Evolutionary conservation across 306 rosid genomes (phyloP).

Genomic region (Hippophae rhamnoides): DNA sequence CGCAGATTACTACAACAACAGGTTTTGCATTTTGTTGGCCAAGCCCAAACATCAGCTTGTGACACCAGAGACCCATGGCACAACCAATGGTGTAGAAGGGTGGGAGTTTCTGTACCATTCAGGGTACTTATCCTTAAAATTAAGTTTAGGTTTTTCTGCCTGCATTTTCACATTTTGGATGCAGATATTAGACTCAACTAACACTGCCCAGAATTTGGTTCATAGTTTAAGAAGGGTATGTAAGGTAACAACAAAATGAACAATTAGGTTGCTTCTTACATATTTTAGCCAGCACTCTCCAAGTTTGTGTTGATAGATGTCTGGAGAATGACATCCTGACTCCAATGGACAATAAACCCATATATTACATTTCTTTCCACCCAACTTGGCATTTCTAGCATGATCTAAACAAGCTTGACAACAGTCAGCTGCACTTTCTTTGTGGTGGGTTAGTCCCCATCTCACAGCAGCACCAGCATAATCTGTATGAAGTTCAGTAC

Average conservation of each 20-base stretch:
- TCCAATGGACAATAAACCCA: constrained; percentile 97
- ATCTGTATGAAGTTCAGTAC: constrained; percentile 68
- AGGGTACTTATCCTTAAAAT: constrained; percentile 66
- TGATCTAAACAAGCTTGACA: constrained; percentile 93
- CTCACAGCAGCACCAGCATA: constrained; percentile 78
- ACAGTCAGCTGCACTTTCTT: constrained; percentile 95
- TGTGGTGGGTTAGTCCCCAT: constrained; percentile 95
- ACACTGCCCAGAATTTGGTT: background rate
- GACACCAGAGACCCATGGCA: constrained; percentile 86
- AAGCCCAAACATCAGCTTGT: constrained; percentile 18
- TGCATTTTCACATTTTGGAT: constrained; percentile 25
- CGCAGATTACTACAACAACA: constrained; percentile 11
- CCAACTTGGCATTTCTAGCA: constrained; percentile 54
- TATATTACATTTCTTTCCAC: constrained; percentile 67
- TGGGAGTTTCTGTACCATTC: constrained; percentile 55
- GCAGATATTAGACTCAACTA: constrained; percentile 14
- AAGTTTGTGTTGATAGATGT: constrained; percentile 69
- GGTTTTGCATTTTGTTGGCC: background rate
- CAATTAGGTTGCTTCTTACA: constrained; percentile 35
- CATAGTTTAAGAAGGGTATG: background rate
- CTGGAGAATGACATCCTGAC: constrained; percentile 82
- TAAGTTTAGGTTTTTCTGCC: constrained; percentile 62
- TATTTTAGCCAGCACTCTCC: constrained; percentile 92
- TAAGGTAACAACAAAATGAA: constrained; percentile 5
- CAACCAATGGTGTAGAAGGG: constrained; percentile 55